These are phyloP conservation scores for Russula griseocarnosa DNA, from an alignment of 768 basidiomycete genomes.

Conservation along the genomic window DNA sequence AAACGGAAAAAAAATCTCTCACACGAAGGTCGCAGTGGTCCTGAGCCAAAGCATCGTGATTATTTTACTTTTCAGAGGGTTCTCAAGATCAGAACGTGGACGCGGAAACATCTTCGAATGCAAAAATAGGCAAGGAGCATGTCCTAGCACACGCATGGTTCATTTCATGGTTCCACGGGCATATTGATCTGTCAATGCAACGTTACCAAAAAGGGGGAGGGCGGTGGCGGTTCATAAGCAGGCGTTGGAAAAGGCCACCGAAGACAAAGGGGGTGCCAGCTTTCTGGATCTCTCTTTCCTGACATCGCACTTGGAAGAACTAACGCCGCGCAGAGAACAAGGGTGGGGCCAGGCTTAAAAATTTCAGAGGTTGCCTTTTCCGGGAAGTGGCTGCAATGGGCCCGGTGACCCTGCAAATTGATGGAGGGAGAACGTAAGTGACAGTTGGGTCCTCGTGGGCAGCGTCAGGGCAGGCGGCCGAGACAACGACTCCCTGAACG, in stretches of 20 bases:
- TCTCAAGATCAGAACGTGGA: slow-evolving; percentile 4
- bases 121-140: slow-evolving; percentile 1
- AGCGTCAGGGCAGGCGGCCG: neutral
- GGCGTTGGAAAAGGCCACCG: neutral
- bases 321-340: neutral
- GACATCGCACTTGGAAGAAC: slow-evolving; percentile 1
- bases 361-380: slow-evolving; percentile 1
- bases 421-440: slow-evolving; percentile 10
- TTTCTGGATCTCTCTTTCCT: slow-evolving; percentile 1
- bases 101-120: slow-evolving; percentile 7
- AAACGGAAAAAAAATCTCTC: slow-evolving; percentile 2
- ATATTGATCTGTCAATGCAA: slow-evolving; percentile 10
- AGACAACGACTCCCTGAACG: slow-evolving; percentile 1
- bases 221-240: neutral
- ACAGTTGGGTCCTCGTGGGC: slow-evolving; percentile 4
- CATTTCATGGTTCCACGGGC: slow-evolving; percentile 4
- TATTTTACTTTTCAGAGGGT: neutral
- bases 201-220: neutral
- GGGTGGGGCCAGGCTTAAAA: slow-evolving; percentile 1
- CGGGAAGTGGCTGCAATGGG: neutral
- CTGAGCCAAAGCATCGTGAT: slow-evolving; percentile 8
- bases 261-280: neutral
- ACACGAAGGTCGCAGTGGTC: neutral
- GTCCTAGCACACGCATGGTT: neutral
- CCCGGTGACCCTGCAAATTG: slow-evolving; percentile 12